Base-by-base conservation (phyloP, 345 rosid genomes). In the Durio zibethinus region DNA sequence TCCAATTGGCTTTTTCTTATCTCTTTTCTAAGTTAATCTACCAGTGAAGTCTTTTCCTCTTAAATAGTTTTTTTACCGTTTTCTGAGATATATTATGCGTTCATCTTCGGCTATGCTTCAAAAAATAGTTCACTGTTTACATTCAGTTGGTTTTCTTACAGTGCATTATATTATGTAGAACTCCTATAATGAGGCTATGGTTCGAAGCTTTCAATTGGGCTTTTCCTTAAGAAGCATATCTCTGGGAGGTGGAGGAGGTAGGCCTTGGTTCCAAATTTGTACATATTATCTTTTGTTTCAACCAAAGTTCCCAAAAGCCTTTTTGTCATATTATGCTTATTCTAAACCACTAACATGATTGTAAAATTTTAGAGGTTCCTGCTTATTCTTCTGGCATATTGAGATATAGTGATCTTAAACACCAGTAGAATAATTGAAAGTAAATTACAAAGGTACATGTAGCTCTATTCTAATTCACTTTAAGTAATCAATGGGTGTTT, bases 161-260 rank as follows among this genome's bases (percentile, higher is more conserved):
- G 31, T 57, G 65, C 9, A 33, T 75, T 35, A 23, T 75, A 5
- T 62, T 50, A 38, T 82, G 87, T 74, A 90, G 92, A 82, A 89
- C 81, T 89, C 88, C n/a, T 74, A 82, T 79, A 86, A 82, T 69
- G 94, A 90, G 79, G 86, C 84, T 76, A 74, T 90, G 84, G 80
- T 88, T 36, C 85, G 82, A 76, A 88, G 94, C 81, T 89, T 89
- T 76, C 94, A 86, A 82, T 78, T 90, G 78, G 91, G 92, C 27
- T 85, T 89, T 72, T 86, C 92, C 57, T 85, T 84, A 61, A 81
- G 91, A 79, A 78, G 82, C 82, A 69, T 86, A 64, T 87, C 88
- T 45, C 83, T 88, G 62, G 85, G 82, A 81, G 77, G n/a, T n/a
- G n/a, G 60, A 78, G 88, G 88, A 85, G 86, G 85, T 80, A 67